phyloP scores from a whole-genome alignment of 805 yeast species.

The Aciculoconidium aculeatum region DNA sequence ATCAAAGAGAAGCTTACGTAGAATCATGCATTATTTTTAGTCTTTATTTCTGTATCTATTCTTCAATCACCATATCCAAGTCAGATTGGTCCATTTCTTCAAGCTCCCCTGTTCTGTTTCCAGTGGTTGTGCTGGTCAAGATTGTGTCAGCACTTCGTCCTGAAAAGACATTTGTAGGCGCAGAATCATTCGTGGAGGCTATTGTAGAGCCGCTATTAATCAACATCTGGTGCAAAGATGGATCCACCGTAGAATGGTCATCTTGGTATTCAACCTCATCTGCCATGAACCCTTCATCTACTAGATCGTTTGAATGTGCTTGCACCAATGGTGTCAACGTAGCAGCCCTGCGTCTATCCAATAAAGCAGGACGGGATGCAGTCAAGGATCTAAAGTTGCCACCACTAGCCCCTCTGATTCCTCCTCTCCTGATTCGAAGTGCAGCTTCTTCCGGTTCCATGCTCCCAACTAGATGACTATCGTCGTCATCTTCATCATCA shows the following conservation, averaged over 20 bases:
- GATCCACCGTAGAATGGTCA: conserved; percentile 26
- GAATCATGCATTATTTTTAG: neutral
- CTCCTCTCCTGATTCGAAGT: conserved; percentile 1
- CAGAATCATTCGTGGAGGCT: conserved; percentile 7
- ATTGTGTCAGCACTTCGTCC: conserved; percentile 12
- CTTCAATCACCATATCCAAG: conserved; percentile 42
- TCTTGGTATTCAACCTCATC: conserved; percentile 42
- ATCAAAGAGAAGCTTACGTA: neutral
- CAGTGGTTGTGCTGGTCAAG: conserved; percentile 10
- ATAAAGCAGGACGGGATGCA: conserved; percentile 1
- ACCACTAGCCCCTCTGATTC: too few species aligned
- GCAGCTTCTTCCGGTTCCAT: conserved; percentile 6
- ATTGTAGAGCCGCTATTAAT: conserved; percentile 10
- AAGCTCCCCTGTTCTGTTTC: conserved; percentile 10
- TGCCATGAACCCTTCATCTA: conserved; percentile 42
- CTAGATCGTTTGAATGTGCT: conserved; percentile 7
- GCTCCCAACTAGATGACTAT: conserved; percentile 9
- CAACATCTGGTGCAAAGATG: conserved; percentile 14
- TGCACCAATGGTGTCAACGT: conserved; percentile 4
- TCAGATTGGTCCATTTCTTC: conserved; percentile 28
- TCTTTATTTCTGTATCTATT: conserved; percentile 4
- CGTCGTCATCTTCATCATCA: conserved; percentile 16
- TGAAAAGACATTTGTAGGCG: conserved; percentile 10
- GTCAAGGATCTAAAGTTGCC: too few species aligned
- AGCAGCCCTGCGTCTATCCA: conserved; percentile 3